Base-by-base conservation (phyloP, 257 asterid species). In the Oldenlandia corymbosa region DNA sequence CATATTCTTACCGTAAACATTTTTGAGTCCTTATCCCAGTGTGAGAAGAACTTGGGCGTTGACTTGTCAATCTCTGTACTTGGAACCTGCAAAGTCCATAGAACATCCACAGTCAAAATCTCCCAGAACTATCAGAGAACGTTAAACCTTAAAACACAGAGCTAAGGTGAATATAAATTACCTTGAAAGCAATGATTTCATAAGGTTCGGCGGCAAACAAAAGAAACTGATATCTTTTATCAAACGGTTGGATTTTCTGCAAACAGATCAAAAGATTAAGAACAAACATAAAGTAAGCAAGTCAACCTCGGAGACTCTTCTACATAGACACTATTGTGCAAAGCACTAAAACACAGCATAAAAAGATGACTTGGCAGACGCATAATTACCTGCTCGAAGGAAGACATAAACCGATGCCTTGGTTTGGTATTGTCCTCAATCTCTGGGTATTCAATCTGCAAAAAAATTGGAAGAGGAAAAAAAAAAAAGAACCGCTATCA, bases 11-110 rank as follows among this genome's bases (percentile, higher is more conserved):
- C 95, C 71, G 96, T 90, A 73, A 93, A 93, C 99, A 90, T 93
- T 81, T 93, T 90, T 1, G 97, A 83, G 78, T 93, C 99, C 41
- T 96, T 95, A 78, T 88, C 97, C 99, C 97, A 93, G 67, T 90
- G 96, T 36, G 99, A 85, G 80, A 90, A 93, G 82, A 93, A 93
- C 73, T 93, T 93, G 60, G 99, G 96, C 51, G 99, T 90, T 60
- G 99, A 81, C 76, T 93, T 93, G 72, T 93, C 99, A 21, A 93
- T 82, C 84, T 93, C 97, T 12, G 75, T 81, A 73, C 99, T 90
- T 32, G 99, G 99, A 74, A 93, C 99, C 96, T 91, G 65, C 55
- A 60, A 59, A 57, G 68, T 45, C 13, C n/a, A n/a, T n/a, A n/a
- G n/a, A n/a, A n/a, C 24, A 54, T 16, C 58, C 1, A 28, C 9